These are phyloP conservation scores for Curvularia sp. DNA, from an alignment of 2,329 filamentous ascomycete genomes.

Conservation along the genomic window DNA sequence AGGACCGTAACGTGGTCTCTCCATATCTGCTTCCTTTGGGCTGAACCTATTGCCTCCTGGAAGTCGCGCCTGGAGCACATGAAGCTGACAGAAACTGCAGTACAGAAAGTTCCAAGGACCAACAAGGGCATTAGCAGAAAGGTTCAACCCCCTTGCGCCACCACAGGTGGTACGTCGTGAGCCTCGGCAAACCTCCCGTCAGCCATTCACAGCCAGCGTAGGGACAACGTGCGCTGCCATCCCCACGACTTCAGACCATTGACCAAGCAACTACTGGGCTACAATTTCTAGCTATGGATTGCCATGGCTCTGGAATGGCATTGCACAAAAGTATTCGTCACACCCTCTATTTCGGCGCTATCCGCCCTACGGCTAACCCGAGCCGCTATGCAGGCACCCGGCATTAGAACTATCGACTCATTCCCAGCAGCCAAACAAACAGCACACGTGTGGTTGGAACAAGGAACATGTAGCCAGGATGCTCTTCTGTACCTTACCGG, in stretches of 20 bases:
- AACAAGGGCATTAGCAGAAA: not conserved
- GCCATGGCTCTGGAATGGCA: conserved; percentile 6
- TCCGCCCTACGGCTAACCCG: conserved; percentile 3
- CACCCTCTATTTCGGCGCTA: conserved; percentile 12
- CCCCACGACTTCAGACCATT: conserved; percentile 4
- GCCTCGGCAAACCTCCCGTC: conserved; percentile 11
- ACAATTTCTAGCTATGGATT: not conserved
- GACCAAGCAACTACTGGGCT: conserved; percentile 10
- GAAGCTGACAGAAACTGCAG: not conserved
- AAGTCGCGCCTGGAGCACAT: not conserved
- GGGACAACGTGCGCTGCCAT: conserved; percentile 25
- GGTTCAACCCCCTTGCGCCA: not conserved
- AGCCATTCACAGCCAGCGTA: conserved; percentile 25
- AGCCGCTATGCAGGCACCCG: conserved; percentile 9
- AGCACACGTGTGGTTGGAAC: not conserved
- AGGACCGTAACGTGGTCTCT: not conserved
- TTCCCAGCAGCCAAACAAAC: conserved; percentile 25
- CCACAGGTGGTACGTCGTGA: conserved; percentile 16
- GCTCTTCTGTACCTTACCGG: conserved; percentile 11
- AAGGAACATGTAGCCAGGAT: conserved; percentile 1
- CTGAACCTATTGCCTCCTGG: not conserved
- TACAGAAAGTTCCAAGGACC: not conserved
- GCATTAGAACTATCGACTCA: conserved; percentile 7
- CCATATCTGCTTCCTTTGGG: not conserved
- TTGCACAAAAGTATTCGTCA: conserved; percentile 19